Conservation (phyloP, 495 filamentous ascomycete genomes). For the Neurospora tetrasperma region DNA sequence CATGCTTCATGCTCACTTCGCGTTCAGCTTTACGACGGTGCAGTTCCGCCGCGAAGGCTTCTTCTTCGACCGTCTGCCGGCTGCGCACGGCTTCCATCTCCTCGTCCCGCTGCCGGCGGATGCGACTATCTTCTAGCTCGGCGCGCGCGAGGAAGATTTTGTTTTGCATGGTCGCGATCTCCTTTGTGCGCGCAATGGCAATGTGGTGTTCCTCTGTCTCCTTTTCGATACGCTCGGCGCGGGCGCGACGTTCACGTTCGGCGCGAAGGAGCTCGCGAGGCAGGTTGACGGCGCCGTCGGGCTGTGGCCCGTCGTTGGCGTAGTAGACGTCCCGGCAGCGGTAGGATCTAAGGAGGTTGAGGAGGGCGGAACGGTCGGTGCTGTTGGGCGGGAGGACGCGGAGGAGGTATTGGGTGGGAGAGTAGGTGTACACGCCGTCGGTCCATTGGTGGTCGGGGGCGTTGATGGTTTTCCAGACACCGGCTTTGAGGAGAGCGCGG, state of each 20-base stretch:
- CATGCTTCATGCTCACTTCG: conserved; percentile 26
- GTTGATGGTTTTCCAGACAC: conserved; percentile 39
- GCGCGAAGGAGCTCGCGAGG: conserved; percentile 32
- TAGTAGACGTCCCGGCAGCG: conserved; percentile 38
- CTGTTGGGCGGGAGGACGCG: conserved; percentile 22
- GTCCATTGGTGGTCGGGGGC: conserved; percentile 32
- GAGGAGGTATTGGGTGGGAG: conserved; percentile 34
- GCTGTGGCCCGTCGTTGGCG: conserved; percentile 36
- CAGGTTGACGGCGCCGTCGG: conserved; percentile 33
- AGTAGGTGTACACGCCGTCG: conserved; percentile 34
- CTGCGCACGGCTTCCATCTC: conserved; percentile 23
- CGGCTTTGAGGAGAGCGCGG: conserved; percentile 32
- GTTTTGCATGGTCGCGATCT: conserved; percentile 32
- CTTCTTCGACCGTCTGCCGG: conserved; percentile 20
- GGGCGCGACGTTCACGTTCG: conserved; percentile 33
- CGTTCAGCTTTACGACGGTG: conserved; percentile 17
- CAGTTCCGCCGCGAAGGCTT: conserved; percentile 16
- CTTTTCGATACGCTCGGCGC: conserved; percentile 24
- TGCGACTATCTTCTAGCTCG: conserved; percentile 34
- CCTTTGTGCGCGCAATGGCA: conserved; percentile 28
- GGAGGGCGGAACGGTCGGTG: conserved; percentile 25
- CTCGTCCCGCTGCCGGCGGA: conserved; percentile 27
- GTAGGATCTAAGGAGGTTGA: conserved; percentile 31
- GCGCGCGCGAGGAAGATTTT: conserved; percentile 34
- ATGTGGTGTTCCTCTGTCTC: conserved; percentile 29